phyloP scores from a whole-genome alignment of 2,329 filamentous ascomycete genomes.

The Onygenales sp. region DNA sequence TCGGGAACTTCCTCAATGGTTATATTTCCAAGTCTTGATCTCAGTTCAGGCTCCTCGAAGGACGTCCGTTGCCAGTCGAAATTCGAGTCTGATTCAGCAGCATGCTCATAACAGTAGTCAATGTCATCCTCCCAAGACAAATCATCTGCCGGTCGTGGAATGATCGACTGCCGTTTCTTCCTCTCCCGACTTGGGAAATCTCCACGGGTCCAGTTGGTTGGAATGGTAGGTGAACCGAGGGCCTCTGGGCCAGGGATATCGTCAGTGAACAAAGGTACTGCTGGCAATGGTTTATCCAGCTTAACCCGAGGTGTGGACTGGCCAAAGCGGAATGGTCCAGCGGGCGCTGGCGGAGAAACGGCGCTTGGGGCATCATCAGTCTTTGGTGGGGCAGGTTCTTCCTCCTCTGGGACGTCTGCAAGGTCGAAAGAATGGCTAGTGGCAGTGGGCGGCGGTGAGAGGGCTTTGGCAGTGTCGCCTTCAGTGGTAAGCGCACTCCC shows the following conservation, averaged over 20 bases:
- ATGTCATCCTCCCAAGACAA: slow-evolving; percentile 53
- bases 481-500: slow-evolving; percentile 34
- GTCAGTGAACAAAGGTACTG: neutral
- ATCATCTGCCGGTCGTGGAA: neutral
- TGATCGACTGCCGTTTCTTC: neutral
- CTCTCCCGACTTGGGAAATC: slow-evolving; percentile 7
- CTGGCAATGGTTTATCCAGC: neutral
- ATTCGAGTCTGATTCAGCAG: slow-evolving; percentile 50
- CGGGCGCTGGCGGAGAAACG: slow-evolving; percentile 10
- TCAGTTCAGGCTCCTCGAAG: slow-evolving; percentile 20
- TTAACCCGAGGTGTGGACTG: neutral
- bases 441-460: slow-evolving; percentile 32
- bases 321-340: slow-evolving; percentile 12
- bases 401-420: slow-evolving; percentile 38
- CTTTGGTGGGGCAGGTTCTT: slow-evolving; percentile 26
- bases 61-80: slow-evolving; percentile 46
- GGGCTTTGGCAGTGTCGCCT: slow-evolving; percentile 28
- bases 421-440: slow-evolving; percentile 31
- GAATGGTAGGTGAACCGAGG: slow-evolving; percentile 33
- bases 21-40: slow-evolving; percentile 11
- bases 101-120: slow-evolving; percentile 53
- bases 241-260: slow-evolving; percentile 21
- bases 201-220: slow-evolving; percentile 11
- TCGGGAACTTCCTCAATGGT: slow-evolving; percentile 7
- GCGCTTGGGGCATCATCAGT: slow-evolving; percentile 20